Conservation (phyloP, 345 rosid genomes). For the Arabidopsis arenosa region DNA sequence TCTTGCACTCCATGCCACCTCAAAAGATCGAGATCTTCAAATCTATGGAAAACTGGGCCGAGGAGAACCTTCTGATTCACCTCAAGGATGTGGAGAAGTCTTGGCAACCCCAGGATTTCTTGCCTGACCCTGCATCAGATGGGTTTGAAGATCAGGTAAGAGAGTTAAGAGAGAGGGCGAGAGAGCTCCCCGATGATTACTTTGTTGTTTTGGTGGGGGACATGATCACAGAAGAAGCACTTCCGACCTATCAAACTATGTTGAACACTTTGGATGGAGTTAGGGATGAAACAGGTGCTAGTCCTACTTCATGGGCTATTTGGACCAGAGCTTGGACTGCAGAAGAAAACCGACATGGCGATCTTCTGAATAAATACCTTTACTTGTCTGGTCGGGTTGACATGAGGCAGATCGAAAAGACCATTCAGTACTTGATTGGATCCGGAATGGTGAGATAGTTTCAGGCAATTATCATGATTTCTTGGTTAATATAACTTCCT, state of each 20-base stretch:
- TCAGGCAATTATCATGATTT: not conserved
- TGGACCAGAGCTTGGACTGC: conserved; percentile 77
- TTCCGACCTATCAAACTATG: conserved; percentile 85
- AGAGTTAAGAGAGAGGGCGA: conserved; percentile 80
- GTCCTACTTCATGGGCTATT: conserved; percentile 74
- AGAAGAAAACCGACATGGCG: conserved; percentile 76
- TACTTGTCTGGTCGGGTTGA: conserved; percentile 69
- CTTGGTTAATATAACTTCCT: not conserved
- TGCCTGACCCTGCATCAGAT: conserved; percentile 83
- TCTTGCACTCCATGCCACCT: conserved; percentile 88
- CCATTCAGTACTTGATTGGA: conserved; percentile 69
- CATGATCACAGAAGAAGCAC: conserved; percentile 90
- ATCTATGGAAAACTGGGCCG: conserved; percentile 91
- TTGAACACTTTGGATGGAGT: conserved; percentile 79
- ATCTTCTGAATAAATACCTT: conserved; percentile 67
- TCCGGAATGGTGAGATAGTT: conserved; percentile 65
- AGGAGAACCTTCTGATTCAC: conserved; percentile 62
- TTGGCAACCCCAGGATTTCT: conserved; percentile 94
- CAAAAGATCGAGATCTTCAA: conserved; percentile 90
- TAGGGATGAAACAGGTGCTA: conserved; percentile 86
- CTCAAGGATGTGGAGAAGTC: conserved; percentile 92
- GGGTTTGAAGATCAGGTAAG: conserved; percentile 84
- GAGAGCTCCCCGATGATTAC: conserved; percentile 86
- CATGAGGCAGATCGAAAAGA: conserved; percentile 67
- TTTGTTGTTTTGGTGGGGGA: conserved; percentile 84